phyloP scores from a whole-genome alignment of 2,329 filamentous ascomycete species.

The Alternaria sp. region DNA sequence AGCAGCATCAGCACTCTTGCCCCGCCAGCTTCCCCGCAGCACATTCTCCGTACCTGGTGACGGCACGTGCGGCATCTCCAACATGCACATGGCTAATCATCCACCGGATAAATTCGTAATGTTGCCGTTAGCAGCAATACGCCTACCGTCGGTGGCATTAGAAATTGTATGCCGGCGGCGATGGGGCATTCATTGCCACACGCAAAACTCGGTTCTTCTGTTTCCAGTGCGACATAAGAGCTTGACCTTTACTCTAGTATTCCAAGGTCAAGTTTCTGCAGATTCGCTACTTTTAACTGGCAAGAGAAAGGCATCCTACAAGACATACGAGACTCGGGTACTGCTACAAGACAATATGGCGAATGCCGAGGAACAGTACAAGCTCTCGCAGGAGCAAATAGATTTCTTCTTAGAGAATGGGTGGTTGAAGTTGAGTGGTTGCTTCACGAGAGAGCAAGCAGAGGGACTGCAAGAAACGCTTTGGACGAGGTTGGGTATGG shows the following conservation, averaged over 20 bases:
- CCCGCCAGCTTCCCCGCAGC: slow-evolving; percentile 35
- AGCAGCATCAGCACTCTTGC: neutral
- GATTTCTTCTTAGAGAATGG: slow-evolving; percentile 65
- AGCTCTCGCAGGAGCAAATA: slow-evolving; percentile 58
- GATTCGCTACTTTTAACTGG: neutral
- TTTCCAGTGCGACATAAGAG: slow-evolving; percentile 12
- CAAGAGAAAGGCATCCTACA: neutral
- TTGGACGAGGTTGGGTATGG: slow-evolving; percentile 73
- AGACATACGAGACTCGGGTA: neutral
- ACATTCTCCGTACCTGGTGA: slow-evolving; percentile 5
- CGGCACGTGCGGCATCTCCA: slow-evolving; percentile 22
- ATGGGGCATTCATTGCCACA: neutral
- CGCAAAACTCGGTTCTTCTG: slow-evolving; percentile 2
- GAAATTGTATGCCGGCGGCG: neutral
- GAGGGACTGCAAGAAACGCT: slow-evolving; percentile 60
- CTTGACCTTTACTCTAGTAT: neutral
- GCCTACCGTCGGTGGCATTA: slow-evolving; percentile 9
- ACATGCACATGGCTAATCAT: slow-evolving; percentile 27
- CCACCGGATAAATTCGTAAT: slow-evolving; percentile 37
- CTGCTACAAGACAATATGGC: slow-evolving; percentile 7
- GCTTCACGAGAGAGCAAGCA: slow-evolving; percentile 61
- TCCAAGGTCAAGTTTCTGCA: neutral
- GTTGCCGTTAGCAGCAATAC: slow-evolving; percentile 21
- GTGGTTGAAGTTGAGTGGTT: slow-evolving; percentile 62
- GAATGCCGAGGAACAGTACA: slow-evolving; percentile 33